These are phyloP conservation scores for Phytophthora pinifolia DNA, from an alignment of 352 stramenopile genomes.

Conservation along the genomic window DNA sequence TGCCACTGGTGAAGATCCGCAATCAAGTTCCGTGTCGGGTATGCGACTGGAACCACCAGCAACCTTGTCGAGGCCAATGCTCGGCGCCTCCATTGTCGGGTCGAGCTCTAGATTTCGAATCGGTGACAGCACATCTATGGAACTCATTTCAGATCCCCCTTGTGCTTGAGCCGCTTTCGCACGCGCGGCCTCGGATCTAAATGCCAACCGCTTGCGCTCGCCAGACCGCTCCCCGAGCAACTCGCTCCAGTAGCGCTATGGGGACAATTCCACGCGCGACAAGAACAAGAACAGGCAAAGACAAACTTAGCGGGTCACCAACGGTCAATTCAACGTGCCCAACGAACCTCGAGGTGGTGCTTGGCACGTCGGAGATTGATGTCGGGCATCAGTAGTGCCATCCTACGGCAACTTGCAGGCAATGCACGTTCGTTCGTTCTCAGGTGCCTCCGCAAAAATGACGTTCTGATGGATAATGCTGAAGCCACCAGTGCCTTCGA, in stretches of 20 bases:
- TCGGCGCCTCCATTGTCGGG: conserved; percentile 13
- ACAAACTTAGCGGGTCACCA: neutral
- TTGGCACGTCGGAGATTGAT: conserved; percentile 67
- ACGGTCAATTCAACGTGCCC: neutral
- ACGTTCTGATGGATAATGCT: conserved; percentile 19
- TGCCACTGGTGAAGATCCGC: conserved; percentile 10
- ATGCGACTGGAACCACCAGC: neutral
- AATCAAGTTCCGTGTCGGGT: conserved; percentile 12
- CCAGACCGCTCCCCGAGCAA: conserved; percentile 26
- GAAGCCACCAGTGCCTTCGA: conserved; percentile 15
- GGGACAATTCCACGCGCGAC: conserved; percentile 4
- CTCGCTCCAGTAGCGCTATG: conserved; percentile 43
- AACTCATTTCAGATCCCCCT: conserved; percentile 10
- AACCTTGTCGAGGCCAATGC: neutral
- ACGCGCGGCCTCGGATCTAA: conserved; percentile 28
- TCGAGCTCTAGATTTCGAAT: conserved; percentile 27
- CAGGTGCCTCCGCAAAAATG: too few relatives aligned
- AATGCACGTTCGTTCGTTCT: conserved; percentile 10
- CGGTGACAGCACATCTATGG: conserved; percentile 9
- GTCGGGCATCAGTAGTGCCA: conserved; percentile 67
- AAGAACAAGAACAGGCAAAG: neutral
- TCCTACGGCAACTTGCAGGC: conserved; percentile 22
- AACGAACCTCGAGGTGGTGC: conserved; percentile 52
- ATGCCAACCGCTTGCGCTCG: conserved; percentile 21
- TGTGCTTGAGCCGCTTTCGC: conserved; percentile 8